phyloP scores from a whole-genome alignment of 768 basidiomycete genomes.

The Xanthoconium purpureum region DNA sequence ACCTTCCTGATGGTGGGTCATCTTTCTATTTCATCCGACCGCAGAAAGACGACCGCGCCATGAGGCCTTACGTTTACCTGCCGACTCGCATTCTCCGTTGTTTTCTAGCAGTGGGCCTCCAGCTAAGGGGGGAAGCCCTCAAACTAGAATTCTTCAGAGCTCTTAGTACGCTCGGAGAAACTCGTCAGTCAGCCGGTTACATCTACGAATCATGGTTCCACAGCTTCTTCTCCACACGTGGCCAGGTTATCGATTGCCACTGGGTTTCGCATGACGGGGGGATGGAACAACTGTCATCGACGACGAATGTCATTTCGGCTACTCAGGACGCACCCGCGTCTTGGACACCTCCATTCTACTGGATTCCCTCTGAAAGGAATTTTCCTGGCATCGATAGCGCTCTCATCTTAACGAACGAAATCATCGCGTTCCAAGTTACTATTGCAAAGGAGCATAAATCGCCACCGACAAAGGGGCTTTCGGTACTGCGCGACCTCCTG shows the following conservation, averaged over 20 bases:
- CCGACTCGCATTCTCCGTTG: background rate
- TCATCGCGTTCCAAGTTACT: background rate
- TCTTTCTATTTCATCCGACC: background rate
- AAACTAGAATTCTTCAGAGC: background rate
- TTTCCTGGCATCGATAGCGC: background rate
- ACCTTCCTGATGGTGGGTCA: background rate
- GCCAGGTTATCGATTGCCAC: background rate
- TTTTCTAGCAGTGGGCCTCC: background rate
- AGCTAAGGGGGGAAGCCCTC: background rate
- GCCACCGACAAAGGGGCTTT: background rate
- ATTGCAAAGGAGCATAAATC: background rate
- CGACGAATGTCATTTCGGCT: background rate
- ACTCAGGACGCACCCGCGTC: background rate
- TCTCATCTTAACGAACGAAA: background rate
- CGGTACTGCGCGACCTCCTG: background rate
- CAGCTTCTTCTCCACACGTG: background rate
- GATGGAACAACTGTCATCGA: too few relatives aligned
- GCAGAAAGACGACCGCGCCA: background rate
- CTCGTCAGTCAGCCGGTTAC: background rate
- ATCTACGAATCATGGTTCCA: background rate
- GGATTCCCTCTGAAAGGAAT: background rate
- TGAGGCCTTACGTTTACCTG: background rate
- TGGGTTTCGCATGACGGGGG: background rate
- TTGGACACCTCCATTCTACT: background rate
- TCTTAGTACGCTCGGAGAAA: background rate